Percentiles rank a stretch among this genome's conserved stretches.
These are phyloP conservation scores for Cadophora gregata DNA, from an alignment of 2,329 filamentous ascomycete species.

Conservation along the genomic window DNA sequence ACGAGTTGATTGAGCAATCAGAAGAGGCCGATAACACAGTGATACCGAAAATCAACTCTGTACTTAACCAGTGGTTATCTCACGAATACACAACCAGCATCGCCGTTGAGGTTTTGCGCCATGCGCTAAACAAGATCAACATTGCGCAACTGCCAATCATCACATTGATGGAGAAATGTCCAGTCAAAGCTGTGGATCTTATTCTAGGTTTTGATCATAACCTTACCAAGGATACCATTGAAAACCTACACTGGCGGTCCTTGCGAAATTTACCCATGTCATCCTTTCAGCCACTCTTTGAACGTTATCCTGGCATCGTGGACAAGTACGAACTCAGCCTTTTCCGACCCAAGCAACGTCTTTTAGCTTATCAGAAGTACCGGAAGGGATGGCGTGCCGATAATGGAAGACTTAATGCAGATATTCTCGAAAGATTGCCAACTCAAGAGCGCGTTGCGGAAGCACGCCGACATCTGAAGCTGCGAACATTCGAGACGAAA, in stretches of 20 bases:
- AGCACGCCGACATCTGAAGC: constrained; percentile 26
- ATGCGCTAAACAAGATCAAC: constrained; percentile 15
- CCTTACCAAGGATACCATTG: neutral
- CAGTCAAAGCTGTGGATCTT: constrained; percentile 15
- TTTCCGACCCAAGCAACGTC: constrained; percentile 53
- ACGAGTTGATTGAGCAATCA: constrained; percentile 15
- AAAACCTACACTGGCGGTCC: constrained; percentile 5
- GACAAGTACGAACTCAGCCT: constrained; percentile 53
- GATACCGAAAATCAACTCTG: neutral
- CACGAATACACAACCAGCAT: constrained; percentile 6
- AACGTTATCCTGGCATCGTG: constrained; percentile 43
- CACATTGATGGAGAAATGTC: constrained; percentile 7
- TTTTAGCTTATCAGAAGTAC: constrained; percentile 12
- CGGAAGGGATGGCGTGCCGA: constrained; percentile 18
- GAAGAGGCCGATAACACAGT: constrained; percentile 14
- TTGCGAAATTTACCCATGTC: constrained; percentile 15
- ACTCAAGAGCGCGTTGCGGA: constrained; percentile 17
- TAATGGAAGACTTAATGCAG: constrained; percentile 5
- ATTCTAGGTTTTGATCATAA: constrained; percentile 19
- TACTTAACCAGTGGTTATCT: constrained; percentile 19
- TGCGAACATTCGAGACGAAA: constrained; percentile 18
- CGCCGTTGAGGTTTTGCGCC: constrained; percentile 16
- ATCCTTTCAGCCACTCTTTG: constrained; percentile 8
- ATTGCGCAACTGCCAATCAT: constrained; percentile 16
- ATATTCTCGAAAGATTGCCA: constrained; percentile 16